Base-by-base conservation (phyloP, 1,139 yeast species). In the Zygosaccharomyces pseudobailii region DNA sequence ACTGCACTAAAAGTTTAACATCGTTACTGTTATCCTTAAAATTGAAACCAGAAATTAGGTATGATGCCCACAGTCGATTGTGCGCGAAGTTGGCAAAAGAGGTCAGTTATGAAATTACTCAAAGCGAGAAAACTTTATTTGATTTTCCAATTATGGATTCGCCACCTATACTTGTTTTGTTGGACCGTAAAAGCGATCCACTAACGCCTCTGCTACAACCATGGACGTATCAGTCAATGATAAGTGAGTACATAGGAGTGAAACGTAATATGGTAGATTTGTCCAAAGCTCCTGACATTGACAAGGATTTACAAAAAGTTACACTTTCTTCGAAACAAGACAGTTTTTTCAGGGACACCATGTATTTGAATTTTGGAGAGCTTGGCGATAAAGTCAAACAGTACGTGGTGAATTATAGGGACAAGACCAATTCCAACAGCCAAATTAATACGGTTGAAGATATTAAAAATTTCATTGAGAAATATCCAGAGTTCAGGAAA, bases 191-290 rank as follows among this genome's bases (percentile, higher is more conserved):
- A 51, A 84, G 81, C 60, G 99, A 92, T 66, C 97, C 97, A 1
- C 74, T 90, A 27, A 92, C 99, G 0, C 97, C 99, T 1, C 71
- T 92, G 39, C 69, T 92, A 41, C 79, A 84, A 35, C 98, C 97
- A 2, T 92, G 99, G 99, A 90, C 98, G 0, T 92, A 89, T 67
- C 97, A 92, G 63, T 87, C 97, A 2, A 92, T 94, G 98, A 87
- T 92, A 17, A 96, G 92, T 65, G 97, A 94, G 63, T 75, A 88
- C 31, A 72, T 92, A 35, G 95, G 92, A 1, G 86, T 92, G 49
- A 71, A 74, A 20, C 84, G 88, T 62, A 92, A 92, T 58, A 77
- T 92, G 4, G 96, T 88, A 3, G 83, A 81, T 53, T 66, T 90
- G 45, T 70, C 82, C 57, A 59, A 49, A 4, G 55, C 65, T 7